Percentiles rank a stretch among this genome's conserved stretches.
Evolutionary conservation across 2,329 filamentous ascomycete species (phyloP).

Genomic region (Thielaviopsis euricoi): DNA sequence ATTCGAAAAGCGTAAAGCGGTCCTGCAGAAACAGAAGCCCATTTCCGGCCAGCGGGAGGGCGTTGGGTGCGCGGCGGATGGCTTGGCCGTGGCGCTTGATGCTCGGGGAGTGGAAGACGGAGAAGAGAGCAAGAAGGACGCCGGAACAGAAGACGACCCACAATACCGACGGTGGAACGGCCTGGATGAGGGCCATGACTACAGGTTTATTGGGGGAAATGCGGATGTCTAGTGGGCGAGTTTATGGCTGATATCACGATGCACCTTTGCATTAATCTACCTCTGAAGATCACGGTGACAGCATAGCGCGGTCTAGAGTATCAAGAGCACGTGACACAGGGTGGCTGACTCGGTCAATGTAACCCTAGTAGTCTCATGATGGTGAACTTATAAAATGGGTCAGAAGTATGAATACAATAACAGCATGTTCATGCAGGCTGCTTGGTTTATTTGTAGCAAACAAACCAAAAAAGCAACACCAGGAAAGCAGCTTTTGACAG

Average conservation of each 20-base stretch:
- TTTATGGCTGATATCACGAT: background rate
- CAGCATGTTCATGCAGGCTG: too few relatives aligned
- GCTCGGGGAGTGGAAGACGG: conserved; percentile 30
- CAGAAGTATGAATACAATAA: too few relatives aligned
- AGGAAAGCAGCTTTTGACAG: background rate
- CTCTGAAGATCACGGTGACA: too few relatives aligned
- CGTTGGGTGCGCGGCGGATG: conserved; percentile 23
- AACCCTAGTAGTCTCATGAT: background rate
- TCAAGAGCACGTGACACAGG: background rate
- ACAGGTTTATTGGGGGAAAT: background rate
- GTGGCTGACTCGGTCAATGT: background rate
- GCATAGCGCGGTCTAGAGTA: background rate
- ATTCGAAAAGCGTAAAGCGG: conserved; percentile 42
- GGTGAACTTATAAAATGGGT: background rate
- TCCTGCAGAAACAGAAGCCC: conserved; percentile 43
- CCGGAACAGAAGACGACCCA: conserved; percentile 4
- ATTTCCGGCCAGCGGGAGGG: conserved; percentile 41
- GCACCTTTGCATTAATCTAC: background rate
- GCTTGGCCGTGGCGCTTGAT: conserved; percentile 16
- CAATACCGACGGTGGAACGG: background rate
- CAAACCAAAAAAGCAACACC: background rate
- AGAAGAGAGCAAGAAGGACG: conserved; percentile 31
- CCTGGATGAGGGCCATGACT: background rate
- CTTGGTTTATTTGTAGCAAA: too few relatives aligned
- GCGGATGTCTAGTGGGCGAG: background rate